phyloP scores from a whole-genome alignment of 2,329 filamentous ascomycete genomes.

The Penicillium sp. region DNA sequence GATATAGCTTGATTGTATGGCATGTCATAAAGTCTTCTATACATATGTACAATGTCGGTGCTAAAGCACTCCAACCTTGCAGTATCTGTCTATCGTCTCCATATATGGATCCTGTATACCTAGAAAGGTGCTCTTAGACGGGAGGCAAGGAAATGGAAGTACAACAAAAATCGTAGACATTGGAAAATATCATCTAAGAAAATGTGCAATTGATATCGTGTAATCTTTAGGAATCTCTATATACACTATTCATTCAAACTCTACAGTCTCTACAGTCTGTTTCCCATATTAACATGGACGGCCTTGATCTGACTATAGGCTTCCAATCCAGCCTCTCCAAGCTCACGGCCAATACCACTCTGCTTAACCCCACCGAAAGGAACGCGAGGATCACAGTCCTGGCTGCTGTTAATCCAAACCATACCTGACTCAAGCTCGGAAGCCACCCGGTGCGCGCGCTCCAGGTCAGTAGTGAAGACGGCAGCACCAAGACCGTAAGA shows the following conservation, averaged over 20 bases:
- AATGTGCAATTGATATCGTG: neutral
- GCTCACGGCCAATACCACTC: constrained; percentile 52
- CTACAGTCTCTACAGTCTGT: constrained; percentile 24
- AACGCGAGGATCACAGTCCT: constrained; percentile 42
- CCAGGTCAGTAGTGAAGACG: constrained; percentile 45
- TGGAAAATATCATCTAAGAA: neutral
- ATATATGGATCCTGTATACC: no score
- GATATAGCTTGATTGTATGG: neutral
- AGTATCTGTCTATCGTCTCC: no score
- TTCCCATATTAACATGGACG: constrained; percentile 44
- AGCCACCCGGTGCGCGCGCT: constrained; percentile 43
- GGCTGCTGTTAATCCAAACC: constrained; percentile 48
- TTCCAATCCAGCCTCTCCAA: constrained; percentile 43
- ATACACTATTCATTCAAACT: neutral
- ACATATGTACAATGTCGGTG: constrained; percentile 15
- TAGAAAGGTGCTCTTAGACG: neutral
- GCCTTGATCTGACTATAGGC: constrained; percentile 43
- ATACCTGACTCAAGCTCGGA: constrained; percentile 47
- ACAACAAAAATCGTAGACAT: neutral
- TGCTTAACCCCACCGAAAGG: constrained; percentile 49
- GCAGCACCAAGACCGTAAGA: constrained; percentile 45
- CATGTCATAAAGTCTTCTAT: neutral
- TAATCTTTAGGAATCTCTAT: neutral
- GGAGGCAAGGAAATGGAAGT: no score
- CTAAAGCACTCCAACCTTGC: no score